A percentile compares a stretch with the other conserved stretches of the same genome.
Conservation (phyloP, 495 filamentous ascomycete genomes). For the Podospora pseudopauciseta region DNA sequence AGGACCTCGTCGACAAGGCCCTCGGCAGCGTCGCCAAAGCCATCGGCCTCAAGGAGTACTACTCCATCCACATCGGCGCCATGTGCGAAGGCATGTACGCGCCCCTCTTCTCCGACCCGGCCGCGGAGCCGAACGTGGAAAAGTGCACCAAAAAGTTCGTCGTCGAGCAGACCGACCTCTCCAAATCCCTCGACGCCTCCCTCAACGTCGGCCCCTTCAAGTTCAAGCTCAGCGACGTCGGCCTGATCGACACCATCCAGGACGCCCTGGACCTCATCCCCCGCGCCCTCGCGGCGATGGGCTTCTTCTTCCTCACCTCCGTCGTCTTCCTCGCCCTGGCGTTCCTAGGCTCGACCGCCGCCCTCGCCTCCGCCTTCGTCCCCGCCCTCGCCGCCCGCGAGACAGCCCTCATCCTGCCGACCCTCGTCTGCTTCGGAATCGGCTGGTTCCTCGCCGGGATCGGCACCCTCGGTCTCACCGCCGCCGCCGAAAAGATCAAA, state of each 20-base stretch:
- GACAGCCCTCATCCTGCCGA: neutral
- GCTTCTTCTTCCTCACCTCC: conserved; percentile 60
- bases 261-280: conserved; percentile 55
- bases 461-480: conserved; percentile 33
- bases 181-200: conserved; percentile 48
- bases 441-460: conserved; percentile 19
- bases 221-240: conserved; percentile 52
- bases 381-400: neutral
- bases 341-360: conserved; percentile 30
- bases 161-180: conserved; percentile 56
- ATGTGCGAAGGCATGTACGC: conserved; percentile 61
- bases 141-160: conserved; percentile 59
- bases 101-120: conserved; percentile 44
- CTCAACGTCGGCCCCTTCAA: conserved; percentile 45
- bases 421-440: conserved; percentile 12
- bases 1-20: conserved; percentile 35
- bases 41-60: conserved; percentile 64
- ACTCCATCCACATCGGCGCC: conserved; percentile 66
- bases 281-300: conserved; percentile 47
- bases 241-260: conserved; percentile 59
- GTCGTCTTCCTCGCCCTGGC: conserved; percentile 38
- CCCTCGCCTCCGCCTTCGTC: conserved; percentile 14
- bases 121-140: conserved; percentile 51
- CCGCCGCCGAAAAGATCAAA: conserved; percentile 30
- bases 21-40: conserved; percentile 34